These are phyloP conservation scores for Podaxis carcinomalis DNA, from an alignment of 768 basidiomycete species.

Conservation along the genomic window DNA sequence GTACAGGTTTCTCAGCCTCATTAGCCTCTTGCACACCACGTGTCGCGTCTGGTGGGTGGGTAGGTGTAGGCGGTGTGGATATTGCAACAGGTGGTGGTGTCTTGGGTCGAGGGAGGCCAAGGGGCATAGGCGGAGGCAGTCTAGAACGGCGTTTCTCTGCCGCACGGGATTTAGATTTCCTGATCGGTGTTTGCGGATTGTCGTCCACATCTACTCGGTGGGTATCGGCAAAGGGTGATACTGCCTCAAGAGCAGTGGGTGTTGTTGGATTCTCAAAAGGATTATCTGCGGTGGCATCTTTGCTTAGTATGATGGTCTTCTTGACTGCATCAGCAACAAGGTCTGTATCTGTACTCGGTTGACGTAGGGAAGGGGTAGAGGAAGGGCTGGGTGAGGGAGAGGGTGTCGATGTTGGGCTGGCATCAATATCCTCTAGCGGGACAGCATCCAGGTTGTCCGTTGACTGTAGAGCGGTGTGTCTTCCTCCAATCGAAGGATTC, in stretches of 20 bases:
- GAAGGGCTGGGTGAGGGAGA: conserved; percentile 21
- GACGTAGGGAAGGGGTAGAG: neutral
- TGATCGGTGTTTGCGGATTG: conserved; percentile 15
- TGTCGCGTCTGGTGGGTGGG: conserved; percentile 15
- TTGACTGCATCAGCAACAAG: neutral
- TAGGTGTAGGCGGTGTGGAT: conserved; percentile 19
- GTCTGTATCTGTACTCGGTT: neutral
- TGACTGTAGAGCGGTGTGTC: conserved; percentile 44
- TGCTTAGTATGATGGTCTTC: neutral
- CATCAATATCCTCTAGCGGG: conserved; percentile 50
- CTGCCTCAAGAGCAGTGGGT: conserved; percentile 18
- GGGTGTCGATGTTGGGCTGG: conserved; percentile 35
- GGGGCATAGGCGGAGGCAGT: conserved; percentile 46
- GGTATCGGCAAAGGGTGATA: conserved; percentile 49
- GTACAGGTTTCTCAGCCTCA: conserved; percentile 32
- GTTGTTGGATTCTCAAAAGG: conserved; percentile 9
- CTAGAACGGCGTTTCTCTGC: conserved; percentile 12
- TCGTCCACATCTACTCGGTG: conserved; percentile 18
- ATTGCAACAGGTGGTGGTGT: conserved; percentile 33
- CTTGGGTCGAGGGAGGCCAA: conserved; percentile 51
- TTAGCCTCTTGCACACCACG: conserved; percentile 14
- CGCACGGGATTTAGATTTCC: neutral
- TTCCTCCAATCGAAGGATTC: conserved; percentile 26
- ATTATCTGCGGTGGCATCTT: neutral
- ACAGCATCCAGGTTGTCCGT: conserved; percentile 50